These are phyloP conservation scores for Jacaranda copaia DNA, from an alignment of 257 asterid genomes.

Conservation along the genomic window DNA sequence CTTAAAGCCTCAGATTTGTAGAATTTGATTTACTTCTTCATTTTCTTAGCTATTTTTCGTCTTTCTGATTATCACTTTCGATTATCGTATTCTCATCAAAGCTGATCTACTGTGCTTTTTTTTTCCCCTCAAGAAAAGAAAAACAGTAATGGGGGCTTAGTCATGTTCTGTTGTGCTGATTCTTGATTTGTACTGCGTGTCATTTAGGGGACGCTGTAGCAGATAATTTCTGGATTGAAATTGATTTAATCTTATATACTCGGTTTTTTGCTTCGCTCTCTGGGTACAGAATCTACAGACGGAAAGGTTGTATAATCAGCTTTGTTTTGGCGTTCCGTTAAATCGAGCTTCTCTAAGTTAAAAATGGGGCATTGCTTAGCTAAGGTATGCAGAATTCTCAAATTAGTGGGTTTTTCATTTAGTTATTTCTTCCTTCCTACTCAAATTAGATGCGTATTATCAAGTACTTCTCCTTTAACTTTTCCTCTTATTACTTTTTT, in stretches of 20 bases:
- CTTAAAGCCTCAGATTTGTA: slow-evolving; percentile 23
- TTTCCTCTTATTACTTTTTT: background rate
- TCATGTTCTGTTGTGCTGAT: slow-evolving; percentile 10
- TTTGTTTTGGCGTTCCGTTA: slow-evolving; percentile 14
- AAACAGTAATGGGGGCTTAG: slow-evolving; percentile 1
- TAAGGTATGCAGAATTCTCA: slow-evolving; percentile 45
- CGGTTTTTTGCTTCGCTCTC: background rate
- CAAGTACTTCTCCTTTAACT: background rate
- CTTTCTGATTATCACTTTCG: background rate
- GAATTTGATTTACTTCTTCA: background rate
- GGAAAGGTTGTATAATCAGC: slow-evolving; percentile 7
- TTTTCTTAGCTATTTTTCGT: background rate
- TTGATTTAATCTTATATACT: slow-evolving; percentile 7
- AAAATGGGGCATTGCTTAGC: slow-evolving; percentile 56
- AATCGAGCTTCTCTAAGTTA: slow-evolving; percentile 15
- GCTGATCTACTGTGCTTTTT: background rate
- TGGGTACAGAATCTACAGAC: slow-evolving; percentile 29
- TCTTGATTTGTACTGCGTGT: slow-evolving; percentile 23
- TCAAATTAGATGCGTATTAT: slow-evolving; percentile 1
- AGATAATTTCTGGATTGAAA: background rate
- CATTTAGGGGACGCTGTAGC: background rate
- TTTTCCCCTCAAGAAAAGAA: background rate
- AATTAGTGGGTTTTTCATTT: background rate
- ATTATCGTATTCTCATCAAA: background rate
- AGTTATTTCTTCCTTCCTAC: background rate